Evolutionary conservation across 176 grass and related monocot species (phyloP).

Genomic region (Aegilops sharonensis): DNA sequence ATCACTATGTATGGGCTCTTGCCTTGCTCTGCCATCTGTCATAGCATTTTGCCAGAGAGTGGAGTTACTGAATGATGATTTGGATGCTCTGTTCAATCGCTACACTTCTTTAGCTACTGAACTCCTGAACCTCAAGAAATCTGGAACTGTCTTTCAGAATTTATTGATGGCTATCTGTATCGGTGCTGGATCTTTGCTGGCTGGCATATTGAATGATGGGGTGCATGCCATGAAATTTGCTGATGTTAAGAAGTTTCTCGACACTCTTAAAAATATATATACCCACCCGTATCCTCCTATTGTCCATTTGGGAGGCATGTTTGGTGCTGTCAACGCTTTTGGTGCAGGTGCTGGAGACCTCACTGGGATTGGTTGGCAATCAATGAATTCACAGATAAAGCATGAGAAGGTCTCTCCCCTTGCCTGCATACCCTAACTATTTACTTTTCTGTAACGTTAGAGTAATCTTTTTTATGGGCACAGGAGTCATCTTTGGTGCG

Average conservation of each 20-base stretch:
- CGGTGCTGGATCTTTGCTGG: constrained; percentile 79
- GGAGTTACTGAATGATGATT: constrained; percentile 65
- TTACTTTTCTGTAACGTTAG: constrained; percentile 24
- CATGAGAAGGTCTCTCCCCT: constrained; percentile 50
- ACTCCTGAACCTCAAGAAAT: constrained; percentile 65
- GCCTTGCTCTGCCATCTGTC: constrained; percentile 72
- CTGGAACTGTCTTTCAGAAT: constrained; percentile 69
- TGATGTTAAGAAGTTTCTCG: constrained; percentile 60
- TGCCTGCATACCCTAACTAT: constrained; percentile 15
- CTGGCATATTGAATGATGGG: constrained; percentile 69
- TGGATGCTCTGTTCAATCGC: constrained; percentile 64
- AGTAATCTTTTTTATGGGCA: constrained; percentile 37
- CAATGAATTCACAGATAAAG: constrained; percentile 44
- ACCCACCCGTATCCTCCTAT: constrained; percentile 58
- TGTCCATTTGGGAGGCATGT: constrained; percentile 82
- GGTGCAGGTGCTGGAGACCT: constrained; percentile 74
- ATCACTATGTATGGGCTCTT: constrained; percentile 72
- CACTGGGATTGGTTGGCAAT: constrained; percentile 40
- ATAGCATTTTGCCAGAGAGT: constrained; percentile 81
- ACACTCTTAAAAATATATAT: constrained; percentile 64
- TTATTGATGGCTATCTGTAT: constrained; percentile 78
- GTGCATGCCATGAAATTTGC: constrained; percentile 62
- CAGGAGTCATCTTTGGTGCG: constrained; percentile 71
- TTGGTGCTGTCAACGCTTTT: constrained; percentile 85
- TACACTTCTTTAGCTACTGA: constrained; percentile 72